Evolutionary conservation across 2,329 filamentous ascomycete genomes (phyloP).

Genomic region (Alternaria atra): DNA sequence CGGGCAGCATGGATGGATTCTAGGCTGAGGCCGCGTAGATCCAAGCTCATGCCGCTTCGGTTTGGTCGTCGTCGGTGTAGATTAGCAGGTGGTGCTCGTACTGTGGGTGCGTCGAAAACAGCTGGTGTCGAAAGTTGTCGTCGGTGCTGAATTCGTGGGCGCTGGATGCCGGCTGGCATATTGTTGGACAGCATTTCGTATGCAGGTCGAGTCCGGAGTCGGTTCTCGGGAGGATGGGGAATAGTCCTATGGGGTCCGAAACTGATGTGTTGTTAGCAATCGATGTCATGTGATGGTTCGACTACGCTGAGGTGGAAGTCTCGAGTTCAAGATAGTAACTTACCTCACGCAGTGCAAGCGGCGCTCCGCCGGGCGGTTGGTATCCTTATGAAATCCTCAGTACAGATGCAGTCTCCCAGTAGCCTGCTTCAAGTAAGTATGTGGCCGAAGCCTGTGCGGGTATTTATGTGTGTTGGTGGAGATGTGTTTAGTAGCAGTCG

Average conservation of each 20-base stretch:
- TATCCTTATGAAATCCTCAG: conserved; percentile 57
- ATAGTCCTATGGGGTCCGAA: conserved; percentile 51
- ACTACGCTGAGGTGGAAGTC: neutral
- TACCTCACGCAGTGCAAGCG: conserved; percentile 88
- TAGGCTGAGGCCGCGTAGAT: conserved; percentile 69
- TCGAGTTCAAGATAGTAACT: conserved; percentile 26
- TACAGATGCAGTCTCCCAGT: conserved; percentile 52
- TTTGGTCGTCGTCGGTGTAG: conserved; percentile 64
- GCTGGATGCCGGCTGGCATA: conserved; percentile 75
- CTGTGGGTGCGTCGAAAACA: conserved; percentile 78
- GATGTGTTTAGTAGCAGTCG: conserved; percentile 18
- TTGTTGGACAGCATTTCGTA: conserved; percentile 79
- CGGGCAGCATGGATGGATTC: conserved; percentile 46
- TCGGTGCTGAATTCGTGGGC: conserved; percentile 78
- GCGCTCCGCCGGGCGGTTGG: conserved; percentile 74
- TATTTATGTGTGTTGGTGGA: conserved; percentile 20
- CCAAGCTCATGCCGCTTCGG: conserved; percentile 85
- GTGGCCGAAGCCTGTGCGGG: conserved; percentile 42
- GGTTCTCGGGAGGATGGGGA: conserved; percentile 44
- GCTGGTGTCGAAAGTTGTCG: conserved; percentile 88
- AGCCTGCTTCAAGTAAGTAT: conserved; percentile 51
- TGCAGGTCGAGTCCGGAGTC: conserved; percentile 75
- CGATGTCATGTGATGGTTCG: conserved; percentile 1
- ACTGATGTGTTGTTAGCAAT: conserved; percentile 44
- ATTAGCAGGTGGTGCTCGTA: conserved; percentile 70